These are phyloP conservation scores for Flaveria brownii DNA, from an alignment of 129 eudicot genomes.

Conservation along the genomic window DNA sequence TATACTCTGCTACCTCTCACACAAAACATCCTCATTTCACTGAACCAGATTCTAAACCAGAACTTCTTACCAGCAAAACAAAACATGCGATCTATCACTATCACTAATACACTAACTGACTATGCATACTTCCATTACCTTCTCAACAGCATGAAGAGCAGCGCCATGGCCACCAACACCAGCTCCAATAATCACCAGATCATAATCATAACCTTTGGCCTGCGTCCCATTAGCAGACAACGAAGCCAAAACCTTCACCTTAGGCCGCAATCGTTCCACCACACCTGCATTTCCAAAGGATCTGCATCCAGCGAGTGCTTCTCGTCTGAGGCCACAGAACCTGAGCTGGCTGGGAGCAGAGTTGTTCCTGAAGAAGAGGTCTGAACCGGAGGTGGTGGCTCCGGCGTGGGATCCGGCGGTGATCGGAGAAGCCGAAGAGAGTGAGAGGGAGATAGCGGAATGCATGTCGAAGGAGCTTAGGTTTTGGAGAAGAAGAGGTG, in stretches of 20 bases:
- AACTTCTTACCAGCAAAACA: no score
- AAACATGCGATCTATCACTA: no score
- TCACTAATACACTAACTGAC: no score
- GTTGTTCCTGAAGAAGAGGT: slow-evolving; percentile 27
- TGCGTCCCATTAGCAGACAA: slow-evolving; percentile 55
- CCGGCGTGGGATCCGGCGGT: slow-evolving; percentile 42
- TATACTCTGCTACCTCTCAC: neutral
- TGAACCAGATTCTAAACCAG: no score
- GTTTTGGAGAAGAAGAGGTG: slow-evolving; percentile 7
- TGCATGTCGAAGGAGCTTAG: slow-evolving; percentile 47
- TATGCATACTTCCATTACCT: slow-evolving; percentile 40
- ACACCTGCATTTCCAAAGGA: slow-evolving; percentile 31
- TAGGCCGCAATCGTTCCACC: slow-evolving; percentile 36
- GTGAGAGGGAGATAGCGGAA: slow-evolving; percentile 59
- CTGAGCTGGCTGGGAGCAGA: slow-evolving; percentile 53
- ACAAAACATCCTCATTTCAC: no score
- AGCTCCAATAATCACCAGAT: slow-evolving; percentile 93
- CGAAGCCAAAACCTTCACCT: slow-evolving; percentile 43
- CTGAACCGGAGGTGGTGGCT: slow-evolving; percentile 8
- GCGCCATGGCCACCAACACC: slow-evolving; percentile 99
- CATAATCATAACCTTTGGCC: slow-evolving; percentile 69
- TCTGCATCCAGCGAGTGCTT: slow-evolving; percentile 43
- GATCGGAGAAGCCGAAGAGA: slow-evolving; percentile 49
- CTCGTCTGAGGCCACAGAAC: slow-evolving; percentile 74
- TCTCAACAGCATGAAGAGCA: slow-evolving; percentile 98